phyloP scores from a whole-genome alignment of 306 rosid genomes.

The Luffa aegyptiaca region DNA sequence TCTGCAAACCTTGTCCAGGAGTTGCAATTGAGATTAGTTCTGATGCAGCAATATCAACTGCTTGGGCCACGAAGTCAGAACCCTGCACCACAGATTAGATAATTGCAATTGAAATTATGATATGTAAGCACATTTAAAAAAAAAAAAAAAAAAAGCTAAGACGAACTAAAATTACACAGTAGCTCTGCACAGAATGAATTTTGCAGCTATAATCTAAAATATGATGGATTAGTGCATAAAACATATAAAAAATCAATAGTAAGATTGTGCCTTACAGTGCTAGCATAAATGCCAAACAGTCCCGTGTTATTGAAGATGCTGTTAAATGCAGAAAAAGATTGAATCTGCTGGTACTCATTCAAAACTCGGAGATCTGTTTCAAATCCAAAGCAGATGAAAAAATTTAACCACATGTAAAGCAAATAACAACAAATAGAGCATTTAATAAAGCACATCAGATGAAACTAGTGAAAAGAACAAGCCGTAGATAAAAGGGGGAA shows the following conservation, averaged over 20 bases:
- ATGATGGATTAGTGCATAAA: background rate
- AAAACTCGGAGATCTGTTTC: conserved; percentile 72
- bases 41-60: conserved; percentile 65
- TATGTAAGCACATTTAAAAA: background rate
- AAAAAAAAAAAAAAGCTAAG: background rate
- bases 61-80: conserved; percentile 51
- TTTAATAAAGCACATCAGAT: background rate
- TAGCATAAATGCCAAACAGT: conserved; percentile 70
- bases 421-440: conserved; percentile 10
- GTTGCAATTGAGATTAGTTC: conserved; percentile 72
- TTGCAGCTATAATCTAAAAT: background rate
- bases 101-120: background rate
- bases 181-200: background rate
- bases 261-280: conserved; percentile 51
- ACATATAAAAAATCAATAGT: background rate
- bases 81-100: conserved; percentile 35
- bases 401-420: background rate
- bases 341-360: conserved; percentile 69
- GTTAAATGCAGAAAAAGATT: conserved; percentile 86
- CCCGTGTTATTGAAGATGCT: conserved; percentile 87
- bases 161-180: background rate
- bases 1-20: conserved; percentile 68
- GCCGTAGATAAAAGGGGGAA: background rate
- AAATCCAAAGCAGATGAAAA: conserved; percentile 7
- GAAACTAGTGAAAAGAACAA: background rate